Evolutionary conservation across 169 alveolate genomes (phyloP), one percentile per base, ranked within the genome.

Genomic region (Theileria annulata): DNA sequence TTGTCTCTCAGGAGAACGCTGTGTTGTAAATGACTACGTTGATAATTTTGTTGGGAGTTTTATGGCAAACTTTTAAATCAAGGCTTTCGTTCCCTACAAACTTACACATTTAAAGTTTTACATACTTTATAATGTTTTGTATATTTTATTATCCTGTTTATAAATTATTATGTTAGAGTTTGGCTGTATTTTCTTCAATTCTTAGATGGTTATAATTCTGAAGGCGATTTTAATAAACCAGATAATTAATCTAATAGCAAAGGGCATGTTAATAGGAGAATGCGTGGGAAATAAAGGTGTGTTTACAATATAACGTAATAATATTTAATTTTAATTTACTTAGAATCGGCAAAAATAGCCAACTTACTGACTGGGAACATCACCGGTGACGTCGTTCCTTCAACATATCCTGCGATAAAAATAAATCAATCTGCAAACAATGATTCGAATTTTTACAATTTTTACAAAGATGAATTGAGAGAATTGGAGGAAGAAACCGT

Each of bases 341-440:
- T 56, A 56, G 66, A 56, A 56, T 21, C 66, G 3, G 9, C 66
- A 56, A 56, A 56, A 64, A 64, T 35, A 21, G 37, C 30, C 54
- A 64, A 37, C 33, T 13, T 70, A 35, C 30, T 70, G 30, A 70
- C 60, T 73, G 77, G 67, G 17, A 70, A 37, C 54, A 31, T 70
- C 25, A 70, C 74, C 17, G 88, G 88, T 27, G 88, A 81, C 58
- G 59, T 71, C 0, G 77, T 63, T 12, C 88, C 88, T 1, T 81
- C 88, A 13, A 60, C 88, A 23, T 81, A 81, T 60, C 88, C 88
- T 3, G 84, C 67, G 42, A 23, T 81, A 37, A 81, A 81, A 79
- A 58, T 81, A 19, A 81, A 81, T 73, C 88, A 81, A 49, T 35
- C 64, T 12, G 88, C 66, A 19, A 81, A 81, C 73, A 81, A 81